phyloP scores from a whole-genome alignment of 2,329 filamentous ascomycete species.

The Alternaria alternata region DNA sequence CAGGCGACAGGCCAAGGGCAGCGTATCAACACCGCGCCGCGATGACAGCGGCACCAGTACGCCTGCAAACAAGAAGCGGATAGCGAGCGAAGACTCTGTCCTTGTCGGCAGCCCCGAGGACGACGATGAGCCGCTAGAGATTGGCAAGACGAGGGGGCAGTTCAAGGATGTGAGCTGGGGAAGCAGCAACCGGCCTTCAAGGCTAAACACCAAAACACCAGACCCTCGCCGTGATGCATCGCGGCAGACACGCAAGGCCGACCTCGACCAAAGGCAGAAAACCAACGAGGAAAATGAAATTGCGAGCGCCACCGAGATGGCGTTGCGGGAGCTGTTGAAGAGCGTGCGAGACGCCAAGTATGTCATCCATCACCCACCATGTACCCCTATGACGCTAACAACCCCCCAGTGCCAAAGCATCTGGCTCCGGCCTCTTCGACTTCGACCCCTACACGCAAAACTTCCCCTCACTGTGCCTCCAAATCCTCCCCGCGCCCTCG shows the following conservation, averaged over 20 bases:
- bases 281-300: conserved; percentile 76
- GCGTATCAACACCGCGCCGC: conserved; percentile 58
- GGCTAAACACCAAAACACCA: conserved; percentile 57
- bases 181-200: conserved; percentile 72
- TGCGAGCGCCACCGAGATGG: conserved; percentile 83
- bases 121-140: conserved; percentile 32
- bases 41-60: conserved; percentile 53
- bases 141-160: conserved; percentile 50
- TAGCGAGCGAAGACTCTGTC: conserved; percentile 38
- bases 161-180: conserved; percentile 76
- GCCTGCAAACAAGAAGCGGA: conserved; percentile 30
- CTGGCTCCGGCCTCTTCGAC: conserved; percentile 65
- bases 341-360: conserved; percentile 86
- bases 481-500: conserved; percentile 79
- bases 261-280: conserved; percentile 70
- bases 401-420: conserved; percentile 53
- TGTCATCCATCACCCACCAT: conserved; percentile 4
- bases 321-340: conserved; percentile 81
- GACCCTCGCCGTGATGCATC: conserved; percentile 48
- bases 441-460: conserved; percentile 87
- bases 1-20: conserved; percentile 78
- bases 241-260: conserved; percentile 60
- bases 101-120: conserved; percentile 35
- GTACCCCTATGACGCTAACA: neutral
- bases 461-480: conserved; percentile 84